Evolutionary conservation across 768 basidiomycete genomes (phyloP).

Genomic region (Kockovaella imperatae): DNA sequence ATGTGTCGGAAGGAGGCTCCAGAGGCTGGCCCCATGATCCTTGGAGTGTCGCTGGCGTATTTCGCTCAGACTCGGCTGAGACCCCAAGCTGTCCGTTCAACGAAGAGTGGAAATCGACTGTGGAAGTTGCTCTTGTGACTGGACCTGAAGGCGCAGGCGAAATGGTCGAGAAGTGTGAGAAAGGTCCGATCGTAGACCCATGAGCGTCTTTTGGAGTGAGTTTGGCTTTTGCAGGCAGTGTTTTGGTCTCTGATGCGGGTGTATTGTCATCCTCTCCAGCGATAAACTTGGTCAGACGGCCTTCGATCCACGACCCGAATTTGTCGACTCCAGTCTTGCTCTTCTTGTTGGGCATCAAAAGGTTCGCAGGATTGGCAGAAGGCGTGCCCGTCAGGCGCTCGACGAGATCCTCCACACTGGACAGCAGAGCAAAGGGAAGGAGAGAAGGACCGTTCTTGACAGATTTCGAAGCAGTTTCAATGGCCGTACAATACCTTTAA

Average conservation of each 20-base stretch:
- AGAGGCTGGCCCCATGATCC: not conserved
- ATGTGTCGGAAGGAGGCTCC: not conserved
- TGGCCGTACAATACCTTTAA: conserved; percentile 83
- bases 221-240: conserved; percentile 36
- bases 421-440: conserved; percentile 57
- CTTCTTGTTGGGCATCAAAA: conserved; percentile 18
- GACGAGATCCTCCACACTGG: conserved; percentile 67
- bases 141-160: conserved; percentile 52
- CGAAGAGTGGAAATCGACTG: conserved; percentile 27
- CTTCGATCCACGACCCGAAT: conserved; percentile 85
- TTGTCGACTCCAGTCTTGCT: conserved; percentile 83
- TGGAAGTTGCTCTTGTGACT: conserved; percentile 29
- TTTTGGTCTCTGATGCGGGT: conserved; percentile 47
- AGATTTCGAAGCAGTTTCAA: conserved; percentile 55
- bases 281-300: conserved; percentile 85
- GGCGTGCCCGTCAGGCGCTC: conserved; percentile 58
- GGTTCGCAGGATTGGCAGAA: conserved; percentile 54
- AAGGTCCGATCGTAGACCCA: conserved; percentile 57
- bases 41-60: not conserved
- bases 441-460: conserved; percentile 52
- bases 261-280: conserved; percentile 65
- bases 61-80: not conserved
- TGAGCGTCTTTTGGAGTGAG: conserved; percentile 1
- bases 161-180: conserved; percentile 87
- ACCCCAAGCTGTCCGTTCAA: conserved; percentile 16